These are phyloP conservation scores for Neurospora sp. DNA, from an alignment of 495 filamentous ascomycete species.

Conservation along the genomic window DNA sequence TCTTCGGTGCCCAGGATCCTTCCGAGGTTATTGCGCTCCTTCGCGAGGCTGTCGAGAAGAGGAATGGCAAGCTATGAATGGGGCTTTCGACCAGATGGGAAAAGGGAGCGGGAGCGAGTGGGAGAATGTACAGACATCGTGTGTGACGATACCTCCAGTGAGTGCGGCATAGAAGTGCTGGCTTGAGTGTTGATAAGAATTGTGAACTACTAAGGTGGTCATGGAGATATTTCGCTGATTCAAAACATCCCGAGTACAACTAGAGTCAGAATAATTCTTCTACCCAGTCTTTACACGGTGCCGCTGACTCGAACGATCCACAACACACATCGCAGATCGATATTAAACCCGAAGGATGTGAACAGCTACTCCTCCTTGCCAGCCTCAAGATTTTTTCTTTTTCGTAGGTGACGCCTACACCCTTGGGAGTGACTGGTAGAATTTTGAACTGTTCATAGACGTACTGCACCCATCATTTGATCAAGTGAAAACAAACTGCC, in stretches of 20 bases:
- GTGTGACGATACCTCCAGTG: not conserved
- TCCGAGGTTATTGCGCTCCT: constrained; percentile 72
- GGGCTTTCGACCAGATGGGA: not conserved
- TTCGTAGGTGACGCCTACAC: not conserved
- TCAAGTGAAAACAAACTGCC: not conserved
- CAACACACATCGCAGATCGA: not conserved
- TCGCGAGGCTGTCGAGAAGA: constrained; percentile 65
- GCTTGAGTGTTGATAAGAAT: not conserved
- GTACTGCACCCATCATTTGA: not conserved
- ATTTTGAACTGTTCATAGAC: not conserved
- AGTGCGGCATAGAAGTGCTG: not conserved
- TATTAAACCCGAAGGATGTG: not conserved
- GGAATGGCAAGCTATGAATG: constrained; percentile 25
- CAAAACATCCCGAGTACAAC: not conserved
- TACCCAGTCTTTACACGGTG: not conserved
- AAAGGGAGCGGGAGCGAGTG: not conserved
- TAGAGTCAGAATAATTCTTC: not conserved
- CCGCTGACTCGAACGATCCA: not conserved
- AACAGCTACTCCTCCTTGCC: not conserved
- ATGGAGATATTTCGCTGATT: not conserved
- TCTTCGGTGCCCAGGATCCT: constrained; percentile 87
- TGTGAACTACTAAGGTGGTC: not conserved
- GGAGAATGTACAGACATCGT: not conserved
- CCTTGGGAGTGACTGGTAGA: no score
- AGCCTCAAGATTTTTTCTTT: not conserved